phyloP scores from a whole-genome alignment of 139 green algal genomes.

The Volvox reticuliferus region DNA sequence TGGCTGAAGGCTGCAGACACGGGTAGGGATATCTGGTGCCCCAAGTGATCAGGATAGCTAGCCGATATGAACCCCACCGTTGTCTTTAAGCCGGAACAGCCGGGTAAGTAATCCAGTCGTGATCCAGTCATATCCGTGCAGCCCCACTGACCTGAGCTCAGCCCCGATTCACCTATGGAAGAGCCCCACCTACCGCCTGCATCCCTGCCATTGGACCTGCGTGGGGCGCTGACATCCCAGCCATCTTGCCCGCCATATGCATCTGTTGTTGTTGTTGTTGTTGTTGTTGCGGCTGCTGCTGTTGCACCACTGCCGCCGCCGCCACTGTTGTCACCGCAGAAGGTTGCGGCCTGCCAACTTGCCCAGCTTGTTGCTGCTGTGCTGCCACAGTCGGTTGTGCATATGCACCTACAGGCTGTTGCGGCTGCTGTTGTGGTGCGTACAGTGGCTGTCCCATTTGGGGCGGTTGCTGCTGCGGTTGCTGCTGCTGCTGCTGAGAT shows the following conservation, averaged over 20 bases:
- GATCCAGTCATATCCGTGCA: not conserved
- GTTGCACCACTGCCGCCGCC: not conserved
- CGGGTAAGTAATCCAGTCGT: too few species aligned
- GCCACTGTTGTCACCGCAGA: not conserved
- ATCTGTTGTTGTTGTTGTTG: slow-evolving; percentile 15
- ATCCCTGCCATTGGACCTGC: not conserved
- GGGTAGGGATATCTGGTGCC: too few species aligned
- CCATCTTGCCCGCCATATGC: slow-evolving; percentile 12
- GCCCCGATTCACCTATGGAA: not conserved
- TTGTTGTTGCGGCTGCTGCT: not conserved
- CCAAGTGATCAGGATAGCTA: too few species aligned
- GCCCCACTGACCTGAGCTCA: not conserved
- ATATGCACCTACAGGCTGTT: not conserved
- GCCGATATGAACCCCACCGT: too few species aligned
- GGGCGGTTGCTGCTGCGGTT: slow-evolving; percentile 3
- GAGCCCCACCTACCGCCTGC: not conserved
- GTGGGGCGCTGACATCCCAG: not conserved
- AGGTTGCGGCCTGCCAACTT: not conserved
- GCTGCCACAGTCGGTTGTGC: not conserved
- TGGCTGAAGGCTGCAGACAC: too few species aligned
- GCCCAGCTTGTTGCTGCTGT: slow-evolving; percentile 1
- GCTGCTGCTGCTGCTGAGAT: not conserved
- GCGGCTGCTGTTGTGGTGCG: not conserved
- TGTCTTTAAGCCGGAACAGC: too few species aligned
- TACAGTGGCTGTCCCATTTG: not conserved